Evolutionary conservation across 2,329 filamentous ascomycete genomes (phyloP), one percentile per base, ranked within the genome.

Genomic region (Amphichorda felina): DNA sequence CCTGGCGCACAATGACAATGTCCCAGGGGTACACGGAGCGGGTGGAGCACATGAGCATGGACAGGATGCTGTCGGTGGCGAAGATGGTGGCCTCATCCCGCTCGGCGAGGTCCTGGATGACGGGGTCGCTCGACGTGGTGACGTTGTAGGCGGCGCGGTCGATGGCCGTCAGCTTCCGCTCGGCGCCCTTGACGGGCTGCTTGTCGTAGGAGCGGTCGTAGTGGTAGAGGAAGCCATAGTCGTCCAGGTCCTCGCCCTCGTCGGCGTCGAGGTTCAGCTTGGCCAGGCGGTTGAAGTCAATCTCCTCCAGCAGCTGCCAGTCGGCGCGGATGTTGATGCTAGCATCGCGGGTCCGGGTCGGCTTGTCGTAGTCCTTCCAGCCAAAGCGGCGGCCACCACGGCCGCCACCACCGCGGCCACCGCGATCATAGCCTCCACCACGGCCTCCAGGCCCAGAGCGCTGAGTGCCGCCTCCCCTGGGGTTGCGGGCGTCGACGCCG

Each of bases 281-380:
- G 48, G 76, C 72, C 48, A 98, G 75, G 47, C 91, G 82, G 67
- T 86, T 89, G 67, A 94, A 98, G 62, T 98, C 91, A 58, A 98
- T 95, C 72, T 98, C 91, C 66, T 98, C 91, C 51, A 95, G 70
- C 65, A 98, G 75, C 54, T 78, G 74, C 91, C 91, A 98, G 58
- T 95, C 88, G 16, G 88, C 76, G 64, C 93, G 93, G 62, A 96
- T 87, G 65, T 89, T 89, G 55, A 98, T 85, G 25, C 87, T 94
- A 9, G 89, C 83, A 65, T 98, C 91, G 41, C 91, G 84, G 64
- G 94, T 95, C 53, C 91, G 81, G 59, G 89, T 77, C 41, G 91
- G 91, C 78, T 96, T 96, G 68, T 98, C 91, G 57, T 87, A 94
- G 59, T 98, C 91, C 65, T 91, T 94, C 89, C 91, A 96, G 56